Percentiles rank a stretch among this genome's conserved stretches.
Evolutionary conservation across 768 basidiomycete genomes (phyloP).

Genomic region (Pleurotus sapidus): DNA sequence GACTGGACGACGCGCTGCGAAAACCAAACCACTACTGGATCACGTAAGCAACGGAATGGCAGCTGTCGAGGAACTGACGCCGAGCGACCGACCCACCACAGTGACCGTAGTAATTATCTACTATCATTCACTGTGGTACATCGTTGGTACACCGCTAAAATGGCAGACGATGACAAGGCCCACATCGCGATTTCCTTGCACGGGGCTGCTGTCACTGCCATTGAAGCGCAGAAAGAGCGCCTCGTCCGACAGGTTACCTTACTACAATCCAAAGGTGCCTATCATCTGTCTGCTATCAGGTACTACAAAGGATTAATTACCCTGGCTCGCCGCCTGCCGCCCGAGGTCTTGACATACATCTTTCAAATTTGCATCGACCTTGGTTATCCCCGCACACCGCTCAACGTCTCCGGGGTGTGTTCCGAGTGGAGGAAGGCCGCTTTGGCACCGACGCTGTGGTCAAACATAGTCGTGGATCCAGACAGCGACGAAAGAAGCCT

Average conservation of each 20-base stretch:
- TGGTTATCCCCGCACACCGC: slow-evolving; percentile 53
- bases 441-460: slow-evolving; percentile 53
- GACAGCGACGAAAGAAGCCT: slow-evolving; percentile 37
- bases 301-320: slow-evolving; percentile 46
- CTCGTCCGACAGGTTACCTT: slow-evolving; percentile 36
- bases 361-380: slow-evolving; percentile 48
- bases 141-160: background rate
- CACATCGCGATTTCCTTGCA: slow-evolving; percentile 28
- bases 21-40: no score
- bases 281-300: slow-evolving; percentile 40
- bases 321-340: slow-evolving; percentile 53
- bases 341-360: slow-evolving; percentile 51
- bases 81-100: no score
- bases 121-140: background rate
- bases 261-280: slow-evolving; percentile 38
- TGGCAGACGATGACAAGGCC: slow-evolving; percentile 15
- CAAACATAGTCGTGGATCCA: slow-evolving; percentile 46
- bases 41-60: no score
- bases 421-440: slow-evolving; percentile 56
- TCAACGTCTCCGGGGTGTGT: slow-evolving; percentile 58
- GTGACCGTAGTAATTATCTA: no score
- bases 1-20: background rate
- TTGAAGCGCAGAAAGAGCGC: slow-evolving; percentile 43
- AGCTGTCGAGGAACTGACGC: no score
- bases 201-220: slow-evolving; percentile 33